Evolutionary conservation across 805 yeast species (phyloP), one percentile per base, ranked within the genome.

Genomic region (Ogataea trehaloabstinens): DNA sequence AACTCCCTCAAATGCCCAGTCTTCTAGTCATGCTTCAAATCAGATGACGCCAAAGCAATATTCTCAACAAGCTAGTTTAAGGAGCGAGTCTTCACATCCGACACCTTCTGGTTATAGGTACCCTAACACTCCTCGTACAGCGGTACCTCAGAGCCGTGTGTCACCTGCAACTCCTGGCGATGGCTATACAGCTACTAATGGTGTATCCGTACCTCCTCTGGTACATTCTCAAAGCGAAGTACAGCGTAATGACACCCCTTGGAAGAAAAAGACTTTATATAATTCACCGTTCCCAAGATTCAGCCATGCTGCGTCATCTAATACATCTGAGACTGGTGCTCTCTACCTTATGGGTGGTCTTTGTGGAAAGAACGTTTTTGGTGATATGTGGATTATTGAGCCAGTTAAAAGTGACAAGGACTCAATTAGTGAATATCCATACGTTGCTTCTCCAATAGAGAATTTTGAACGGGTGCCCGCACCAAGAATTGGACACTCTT

Each of bases 401-500:
- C 81, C 86, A 2, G 58, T 55, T 10, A 55, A 56, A 28, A 35
- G 34, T 22, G 52, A 52, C 4, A 18, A 34, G 12, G 45, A 44
- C 30, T 28, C 8, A 4, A 64, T 58, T 31, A 60, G 62, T 5
- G 53, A 47, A 39, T 58, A 56, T 34, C 66, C 56, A 49, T 65
- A 63, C 49, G 63, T 54, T 55, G 79, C 67, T 31, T 61, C 73
- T 36, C 83, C 69, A 52, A 71, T 82, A 35, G 86, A 84, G 43
- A 85, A 85, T 44, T 76, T 78, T 35, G 87, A 82, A 45, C 80
- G 85, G 35, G 78, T 87, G 13, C 96, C 97, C 2, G 91, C 96
- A 15, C 96, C 98, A 24, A 80, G 99, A 53, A 96, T 91, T 5
- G 98, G 98, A 3, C 99, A 93, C 63, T 87, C 96, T 5, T 75